phyloP scores from a whole-genome alignment of 1,139 yeast genomes.

The Candida labiduridarum region DNA sequence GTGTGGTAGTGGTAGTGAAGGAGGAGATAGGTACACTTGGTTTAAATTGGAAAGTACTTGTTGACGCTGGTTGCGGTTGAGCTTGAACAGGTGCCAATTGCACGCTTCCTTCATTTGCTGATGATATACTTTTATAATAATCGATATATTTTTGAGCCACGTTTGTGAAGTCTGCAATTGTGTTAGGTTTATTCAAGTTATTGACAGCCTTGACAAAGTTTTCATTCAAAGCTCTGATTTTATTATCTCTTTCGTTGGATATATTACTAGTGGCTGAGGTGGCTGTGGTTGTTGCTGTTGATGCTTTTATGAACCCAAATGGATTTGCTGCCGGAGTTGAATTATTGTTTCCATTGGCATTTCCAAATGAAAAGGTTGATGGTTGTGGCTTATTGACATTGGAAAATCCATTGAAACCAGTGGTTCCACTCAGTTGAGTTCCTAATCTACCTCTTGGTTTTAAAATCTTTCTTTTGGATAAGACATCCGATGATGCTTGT shows the following conservation, averaged over 20 bases:
- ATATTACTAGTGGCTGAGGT: not conserved
- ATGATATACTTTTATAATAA: conserved; percentile 49
- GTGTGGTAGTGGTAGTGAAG: not conserved
- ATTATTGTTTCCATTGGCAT: not conserved
- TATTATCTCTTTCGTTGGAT: conserved; percentile 30
- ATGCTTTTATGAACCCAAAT: not conserved
- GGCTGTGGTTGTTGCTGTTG: not conserved
- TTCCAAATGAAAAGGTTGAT: conserved; percentile 1
- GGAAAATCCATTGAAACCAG: conserved; percentile 14
- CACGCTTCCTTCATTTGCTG: conserved; percentile 2
- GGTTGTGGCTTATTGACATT: conserved; percentile 2
- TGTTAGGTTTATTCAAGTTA: conserved; percentile 43
- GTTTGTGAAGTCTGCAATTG: conserved; percentile 60
- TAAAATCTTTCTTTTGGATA: conserved; percentile 70
- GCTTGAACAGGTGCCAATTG: not conserved
- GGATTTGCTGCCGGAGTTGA: conserved; percentile 8
- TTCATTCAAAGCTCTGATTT: conserved; percentile 69
- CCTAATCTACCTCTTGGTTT: conserved; percentile 49
- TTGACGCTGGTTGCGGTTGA: conserved; percentile 3
- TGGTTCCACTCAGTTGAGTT: conserved; percentile 6
- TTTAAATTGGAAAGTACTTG: conserved; percentile 7
- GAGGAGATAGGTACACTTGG: conserved; percentile 5
- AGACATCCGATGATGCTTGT: conserved; percentile 60
- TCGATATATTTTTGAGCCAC: conserved; percentile 62
- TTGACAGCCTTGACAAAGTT: conserved; percentile 57